Evolutionary conservation across 768 basidiomycete species (phyloP), one percentile per base, ranked within the genome.

Genomic region (Phlebiopsis gigantea): DNA sequence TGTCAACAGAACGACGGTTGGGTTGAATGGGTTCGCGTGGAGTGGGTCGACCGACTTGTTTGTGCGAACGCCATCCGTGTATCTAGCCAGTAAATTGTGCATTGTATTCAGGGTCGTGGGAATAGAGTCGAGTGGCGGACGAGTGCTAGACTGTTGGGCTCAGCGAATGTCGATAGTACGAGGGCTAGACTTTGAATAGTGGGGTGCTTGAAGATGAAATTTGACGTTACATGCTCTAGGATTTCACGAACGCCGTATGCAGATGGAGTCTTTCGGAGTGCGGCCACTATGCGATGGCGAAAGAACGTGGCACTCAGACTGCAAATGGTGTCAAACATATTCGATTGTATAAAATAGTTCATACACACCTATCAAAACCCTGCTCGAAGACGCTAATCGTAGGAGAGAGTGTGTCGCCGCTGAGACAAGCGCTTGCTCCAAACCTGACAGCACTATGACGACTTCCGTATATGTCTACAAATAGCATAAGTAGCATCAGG

Each of bases 231-330:
- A 60, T 34, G 21, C 10, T 41, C 14, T 7, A 52, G 26, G 5
- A 22, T 42, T 46, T 7, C 55, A 49, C 2, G 42, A 2, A 50
- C 56, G 2, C 2, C 9, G 15, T 28, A 19, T 14, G 46, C 14
- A 14, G 46, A 39, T 39, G 8, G 5, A 5, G 51, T 47, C 19
- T 51, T 28, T 5, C 46, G 42, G 24, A 60, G 55, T 1, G 56
- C 59, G 22, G 48, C 55, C 17, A 60, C 29, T n/a, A 60, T 57
- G 26, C 50, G 59, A 52, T 60, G 56, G 19, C 59, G 49, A 29
- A 60, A 30, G 49, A 57, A 60, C 7, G 59, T 60, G 14, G 56
- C 59, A 46, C 49, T 51, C 46, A 61, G 21, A 44, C 59, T 58
- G 47, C n/a, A 48, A 10, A 4, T 10, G 31, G 39, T 15, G 9